phyloP scores from a whole-genome alignment of 2,329 filamentous ascomycete genomes.

The Apiospora kogelbergensis region DNA sequence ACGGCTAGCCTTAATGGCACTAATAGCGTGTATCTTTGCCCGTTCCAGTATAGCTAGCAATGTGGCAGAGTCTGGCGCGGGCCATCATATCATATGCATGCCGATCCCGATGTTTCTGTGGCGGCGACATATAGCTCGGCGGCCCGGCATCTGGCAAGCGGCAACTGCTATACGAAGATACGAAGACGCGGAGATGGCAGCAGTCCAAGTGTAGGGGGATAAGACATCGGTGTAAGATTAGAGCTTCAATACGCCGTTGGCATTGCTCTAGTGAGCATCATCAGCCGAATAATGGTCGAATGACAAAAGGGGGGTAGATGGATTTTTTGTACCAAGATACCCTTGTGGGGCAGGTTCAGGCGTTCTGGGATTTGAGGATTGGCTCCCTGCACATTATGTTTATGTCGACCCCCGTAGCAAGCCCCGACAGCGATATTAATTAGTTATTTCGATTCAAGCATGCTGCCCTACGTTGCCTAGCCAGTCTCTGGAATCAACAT shows the following conservation, averaged over 20 bases:
- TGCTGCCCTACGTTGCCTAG: neutral
- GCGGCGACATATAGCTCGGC: neutral
- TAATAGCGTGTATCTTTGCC: neutral
- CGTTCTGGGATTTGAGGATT: neutral
- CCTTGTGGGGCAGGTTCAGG: conserved; percentile 3
- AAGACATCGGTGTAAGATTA: neutral
- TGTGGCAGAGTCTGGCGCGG: neutral
- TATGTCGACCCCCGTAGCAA: neutral
- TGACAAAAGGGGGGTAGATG: neutral
- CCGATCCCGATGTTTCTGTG: neutral
- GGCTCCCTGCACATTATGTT: neutral
- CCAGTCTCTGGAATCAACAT: neutral
- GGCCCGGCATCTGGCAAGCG: neutral
- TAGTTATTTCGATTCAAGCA: neutral
- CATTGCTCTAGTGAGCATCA: neutral
- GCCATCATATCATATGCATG: neutral
- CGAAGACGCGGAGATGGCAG: neutral
- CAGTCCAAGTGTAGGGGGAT: neutral
- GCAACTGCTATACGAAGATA: neutral
- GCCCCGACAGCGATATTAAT: neutral
- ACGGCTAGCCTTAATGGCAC: neutral
- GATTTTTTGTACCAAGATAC: neutral
- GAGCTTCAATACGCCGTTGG: neutral
- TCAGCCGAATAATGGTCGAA: neutral
- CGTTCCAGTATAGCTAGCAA: neutral